phyloP scores from a whole-genome alignment of 768 basidiomycete species.

The Coprinopsis strossmayeri region DNA sequence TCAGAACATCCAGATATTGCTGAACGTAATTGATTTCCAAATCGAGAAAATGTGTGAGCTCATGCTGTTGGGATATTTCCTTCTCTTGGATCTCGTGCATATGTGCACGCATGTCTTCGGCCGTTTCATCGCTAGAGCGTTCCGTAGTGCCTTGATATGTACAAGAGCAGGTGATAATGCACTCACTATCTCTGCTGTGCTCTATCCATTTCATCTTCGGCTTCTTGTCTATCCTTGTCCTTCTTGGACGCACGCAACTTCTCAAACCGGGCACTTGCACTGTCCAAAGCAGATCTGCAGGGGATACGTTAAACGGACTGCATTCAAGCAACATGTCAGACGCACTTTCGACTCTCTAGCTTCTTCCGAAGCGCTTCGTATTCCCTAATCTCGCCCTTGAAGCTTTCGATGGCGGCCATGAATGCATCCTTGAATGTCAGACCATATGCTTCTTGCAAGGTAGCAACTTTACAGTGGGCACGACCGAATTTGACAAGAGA shows the following conservation, averaged over 20 bases:
- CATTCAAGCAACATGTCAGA: slow-evolving; percentile 4
- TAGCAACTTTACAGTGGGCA: slow-evolving; percentile 80
- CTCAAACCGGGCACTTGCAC: slow-evolving; percentile 63
- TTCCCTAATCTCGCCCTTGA: slow-evolving; percentile 73
- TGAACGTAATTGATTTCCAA: slow-evolving; percentile 68
- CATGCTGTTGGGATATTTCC: slow-evolving; percentile 65
- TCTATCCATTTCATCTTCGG: slow-evolving; percentile 74
- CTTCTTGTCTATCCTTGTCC: slow-evolving; percentile 71
- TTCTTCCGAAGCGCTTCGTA: slow-evolving; percentile 81
- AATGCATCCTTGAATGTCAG: slow-evolving; percentile 70
- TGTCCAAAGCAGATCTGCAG: slow-evolving; percentile 67
- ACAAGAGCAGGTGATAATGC: slow-evolving; percentile 3
- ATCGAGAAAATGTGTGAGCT: slow-evolving; percentile 66
- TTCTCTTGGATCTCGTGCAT: slow-evolving; percentile 79
- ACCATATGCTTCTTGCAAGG: slow-evolving; percentile 77
- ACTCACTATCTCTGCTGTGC: slow-evolving; percentile 69
- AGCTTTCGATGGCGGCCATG: slow-evolving; percentile 55
- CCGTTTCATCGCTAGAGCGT: slow-evolving; percentile 85
- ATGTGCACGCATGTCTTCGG: slow-evolving; percentile 75
- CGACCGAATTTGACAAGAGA: slow-evolving; percentile 71
- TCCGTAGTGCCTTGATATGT: too few species aligned
- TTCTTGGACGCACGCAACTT: slow-evolving; percentile 70
- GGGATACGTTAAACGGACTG: background rate
- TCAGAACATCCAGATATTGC: slow-evolving; percentile 67
- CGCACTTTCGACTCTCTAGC: slow-evolving; percentile 75